Percentiles rank a stretch among this genome's conserved stretches.
phyloP scores from a whole-genome alignment of 768 basidiomycete species.

The Tephrocybe rancida region DNA sequence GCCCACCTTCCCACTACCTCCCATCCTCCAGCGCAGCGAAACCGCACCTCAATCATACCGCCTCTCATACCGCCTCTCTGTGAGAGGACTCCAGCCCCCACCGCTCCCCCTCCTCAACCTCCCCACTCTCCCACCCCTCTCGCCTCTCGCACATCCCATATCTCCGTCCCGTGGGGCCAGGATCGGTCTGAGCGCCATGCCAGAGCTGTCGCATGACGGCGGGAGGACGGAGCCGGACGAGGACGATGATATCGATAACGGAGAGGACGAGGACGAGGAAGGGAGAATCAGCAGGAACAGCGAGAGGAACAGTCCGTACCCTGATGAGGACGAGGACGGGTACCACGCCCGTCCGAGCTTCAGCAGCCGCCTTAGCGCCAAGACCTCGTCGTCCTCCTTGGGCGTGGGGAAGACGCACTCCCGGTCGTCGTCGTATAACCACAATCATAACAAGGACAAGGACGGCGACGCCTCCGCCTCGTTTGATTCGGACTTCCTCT shows the following conservation, averaged over 20 bases:
- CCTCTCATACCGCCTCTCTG: slow-evolving; percentile 17
- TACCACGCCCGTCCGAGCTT: slow-evolving; percentile 6
- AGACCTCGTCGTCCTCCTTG: not conserved
- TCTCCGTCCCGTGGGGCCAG: slow-evolving; percentile 20
- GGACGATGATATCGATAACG: slow-evolving; percentile 18
- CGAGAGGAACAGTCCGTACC: slow-evolving; percentile 1
- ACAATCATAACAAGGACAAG: not conserved
- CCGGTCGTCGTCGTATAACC: slow-evolving; percentile 26
- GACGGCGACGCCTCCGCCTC: not conserved
- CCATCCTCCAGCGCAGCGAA: slow-evolving; percentile 14
- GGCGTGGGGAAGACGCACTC: slow-evolving; percentile 15
- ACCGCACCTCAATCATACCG: slow-evolving; percentile 11
- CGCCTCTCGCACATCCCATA: not conserved
- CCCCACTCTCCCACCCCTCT: slow-evolving; percentile 44
- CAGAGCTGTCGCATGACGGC: slow-evolving; percentile 42
- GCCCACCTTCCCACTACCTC: slow-evolving; percentile 1
- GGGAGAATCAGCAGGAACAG: slow-evolving; percentile 5
- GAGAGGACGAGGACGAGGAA: slow-evolving; percentile 16
- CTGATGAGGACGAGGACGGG: slow-evolving; percentile 1
- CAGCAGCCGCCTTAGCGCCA: not conserved
- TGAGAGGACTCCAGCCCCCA: slow-evolving; percentile 27
- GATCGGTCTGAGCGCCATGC: slow-evolving; percentile 48
- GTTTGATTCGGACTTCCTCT: slow-evolving; percentile 3
- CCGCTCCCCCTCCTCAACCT: slow-evolving; percentile 47
- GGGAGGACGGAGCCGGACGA: not conserved